Evolutionary conservation across 441 rosid species (phyloP).

Genomic region (Populus tomentosa): DNA sequence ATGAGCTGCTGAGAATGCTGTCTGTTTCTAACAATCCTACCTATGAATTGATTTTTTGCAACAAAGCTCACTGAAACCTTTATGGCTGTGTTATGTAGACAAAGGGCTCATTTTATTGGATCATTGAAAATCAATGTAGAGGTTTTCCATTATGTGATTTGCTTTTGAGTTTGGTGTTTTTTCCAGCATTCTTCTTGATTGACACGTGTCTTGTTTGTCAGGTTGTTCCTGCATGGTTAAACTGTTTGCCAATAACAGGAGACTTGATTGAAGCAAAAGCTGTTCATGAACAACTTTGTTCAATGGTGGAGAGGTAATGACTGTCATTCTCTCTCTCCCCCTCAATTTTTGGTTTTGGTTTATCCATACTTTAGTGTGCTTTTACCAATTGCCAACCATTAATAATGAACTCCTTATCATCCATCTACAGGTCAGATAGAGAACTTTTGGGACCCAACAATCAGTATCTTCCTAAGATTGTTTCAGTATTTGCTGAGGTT

Average conservation of each 20-base stretch:
- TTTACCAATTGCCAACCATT: neutral
- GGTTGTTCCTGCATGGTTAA: constrained; percentile 98
- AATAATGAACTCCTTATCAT: constrained; percentile 4
- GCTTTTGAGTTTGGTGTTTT: neutral
- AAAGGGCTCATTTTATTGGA: neutral
- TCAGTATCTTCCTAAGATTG: constrained; percentile 84
- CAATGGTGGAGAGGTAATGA: constrained; percentile 88
- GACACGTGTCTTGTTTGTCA: constrained; percentile 18
- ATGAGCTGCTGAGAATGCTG: neutral
- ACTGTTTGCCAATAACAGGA: constrained; percentile 88
- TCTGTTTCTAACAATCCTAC: neutral
- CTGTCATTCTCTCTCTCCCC: neutral
- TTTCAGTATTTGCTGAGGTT: constrained; percentile 94
- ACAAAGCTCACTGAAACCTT: neutral
- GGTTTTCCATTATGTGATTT: neutral
- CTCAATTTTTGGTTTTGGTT: neutral
- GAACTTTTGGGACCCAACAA: constrained; percentile 87
- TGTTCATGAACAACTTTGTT: constrained; percentile 94
- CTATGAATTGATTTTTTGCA: neutral
- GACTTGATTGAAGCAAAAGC: constrained; percentile 96
- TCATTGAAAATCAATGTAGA: no score
- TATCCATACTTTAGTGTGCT: neutral
- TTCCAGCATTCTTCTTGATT: neutral
- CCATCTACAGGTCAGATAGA: constrained; percentile 66
- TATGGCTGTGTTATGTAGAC: neutral